phyloP scores from a whole-genome alignment of 495 filamentous ascomycete species.

The Annulohypoxylon stygium region DNA sequence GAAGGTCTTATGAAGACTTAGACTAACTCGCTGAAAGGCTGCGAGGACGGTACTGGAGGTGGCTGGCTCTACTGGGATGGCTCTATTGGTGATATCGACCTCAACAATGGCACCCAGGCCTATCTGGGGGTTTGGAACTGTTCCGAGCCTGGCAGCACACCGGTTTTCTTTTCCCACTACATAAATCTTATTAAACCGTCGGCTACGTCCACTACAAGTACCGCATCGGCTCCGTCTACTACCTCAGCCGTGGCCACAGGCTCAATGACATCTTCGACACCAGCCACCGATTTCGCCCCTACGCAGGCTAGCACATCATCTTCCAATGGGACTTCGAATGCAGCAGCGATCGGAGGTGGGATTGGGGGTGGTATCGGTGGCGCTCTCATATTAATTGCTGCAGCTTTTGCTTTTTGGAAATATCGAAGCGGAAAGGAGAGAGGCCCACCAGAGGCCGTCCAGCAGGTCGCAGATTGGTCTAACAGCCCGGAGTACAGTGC shows the following conservation, averaged over 20 bases:
- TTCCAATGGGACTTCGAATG: constrained; percentile 12
- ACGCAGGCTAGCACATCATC: background rate
- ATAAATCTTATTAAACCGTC: constrained; percentile 27
- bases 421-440: background rate
- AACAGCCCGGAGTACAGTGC: constrained; percentile 2
- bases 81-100: constrained; percentile 27
- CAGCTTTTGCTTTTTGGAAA: constrained; percentile 24
- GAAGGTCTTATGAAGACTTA: background rate
- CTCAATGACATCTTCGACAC: background rate
- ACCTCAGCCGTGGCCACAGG: background rate
- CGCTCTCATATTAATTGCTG: constrained; percentile 18
- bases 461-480: constrained; percentile 9
- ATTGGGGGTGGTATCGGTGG: constrained; percentile 27
- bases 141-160: constrained; percentile 8
- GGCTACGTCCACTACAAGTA: background rate
- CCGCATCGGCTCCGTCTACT: background rate
- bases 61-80: constrained; percentile 35
- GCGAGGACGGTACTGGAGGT: constrained; percentile 6
- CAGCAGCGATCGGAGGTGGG: constrained; percentile 14
- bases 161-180: constrained; percentile 40
- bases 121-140: constrained; percentile 34
- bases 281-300: background rate
- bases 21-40: constrained; percentile 15
- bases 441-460: background rate
- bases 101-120: constrained; percentile 30